Conservation (phyloP, 306 rosid species). For the Styphnolobium japonicum region DNA sequence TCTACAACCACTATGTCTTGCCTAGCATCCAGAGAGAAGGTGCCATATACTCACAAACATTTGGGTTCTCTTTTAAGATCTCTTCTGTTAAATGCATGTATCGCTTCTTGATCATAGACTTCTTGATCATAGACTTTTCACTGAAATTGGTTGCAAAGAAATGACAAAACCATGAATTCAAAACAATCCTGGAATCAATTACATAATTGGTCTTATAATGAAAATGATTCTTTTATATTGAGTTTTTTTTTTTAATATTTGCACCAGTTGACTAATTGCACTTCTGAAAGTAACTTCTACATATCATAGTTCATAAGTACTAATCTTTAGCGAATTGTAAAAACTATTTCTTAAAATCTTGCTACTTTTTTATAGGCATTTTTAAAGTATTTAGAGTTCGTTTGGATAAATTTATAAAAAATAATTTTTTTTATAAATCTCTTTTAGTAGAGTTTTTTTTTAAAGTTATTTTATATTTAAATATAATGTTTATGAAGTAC, state of each 20-base stretch:
- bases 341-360: too few relatives aligned
- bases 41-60: neutral
- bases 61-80: neutral
- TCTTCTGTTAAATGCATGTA: neutral
- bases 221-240: neutral
- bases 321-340: too few relatives aligned
- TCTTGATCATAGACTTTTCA: constrained; percentile 2
- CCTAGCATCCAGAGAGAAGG: neutral
- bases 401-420: too few relatives aligned
- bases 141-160: neutral
- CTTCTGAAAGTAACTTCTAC: too few relatives aligned
- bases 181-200: neutral
- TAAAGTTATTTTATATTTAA: too few relatives aligned
- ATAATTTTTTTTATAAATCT: too few relatives aligned
- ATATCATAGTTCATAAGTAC: too few relatives aligned
- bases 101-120: constrained; percentile 3
- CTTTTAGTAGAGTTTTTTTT: too few relatives aligned
- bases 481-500: too few relatives aligned
- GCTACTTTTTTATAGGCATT: neutral
- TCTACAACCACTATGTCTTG: constrained; percentile 7
- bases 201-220: neutral
- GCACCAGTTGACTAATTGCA: too few relatives aligned
- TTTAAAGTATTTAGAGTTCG: neutral
- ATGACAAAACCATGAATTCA: neutral
- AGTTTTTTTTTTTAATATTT: too few relatives aligned